phyloP scores from a whole-genome alignment of 306 rosid species.

The Lotus japonicus region DNA sequence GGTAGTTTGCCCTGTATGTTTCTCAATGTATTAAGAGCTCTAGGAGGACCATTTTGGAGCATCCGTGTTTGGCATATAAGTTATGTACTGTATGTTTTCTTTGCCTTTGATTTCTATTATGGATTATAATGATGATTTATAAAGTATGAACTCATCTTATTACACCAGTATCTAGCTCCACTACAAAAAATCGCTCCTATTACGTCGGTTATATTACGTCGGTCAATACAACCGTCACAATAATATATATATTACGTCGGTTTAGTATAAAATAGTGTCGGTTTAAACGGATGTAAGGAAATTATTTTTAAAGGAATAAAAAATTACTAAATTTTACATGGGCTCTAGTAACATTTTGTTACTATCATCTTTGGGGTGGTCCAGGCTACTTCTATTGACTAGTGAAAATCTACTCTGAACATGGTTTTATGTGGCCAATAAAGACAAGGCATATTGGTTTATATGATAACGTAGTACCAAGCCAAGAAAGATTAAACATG shows the following conservation, averaged over 20 bases:
- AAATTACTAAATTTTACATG: no score
- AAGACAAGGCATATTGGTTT: neutral
- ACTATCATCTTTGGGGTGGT: no score
- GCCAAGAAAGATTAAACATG: neutral
- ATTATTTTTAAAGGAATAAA: no score
- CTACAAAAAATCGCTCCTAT: no score
- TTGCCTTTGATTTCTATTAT: neutral
- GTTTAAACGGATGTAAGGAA: no score
- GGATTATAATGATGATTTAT: neutral
- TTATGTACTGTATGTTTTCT: conserved; percentile 20
- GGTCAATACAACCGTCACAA: no score
- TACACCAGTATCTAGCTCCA: neutral
- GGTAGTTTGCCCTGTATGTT: conserved; percentile 30
- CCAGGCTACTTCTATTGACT: neutral
- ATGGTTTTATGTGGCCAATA: neutral
- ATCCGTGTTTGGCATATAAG: conserved; percentile 42
- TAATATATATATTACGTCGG: no score
- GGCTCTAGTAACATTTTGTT: no score
- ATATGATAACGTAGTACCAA: neutral
- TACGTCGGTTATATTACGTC: no score
- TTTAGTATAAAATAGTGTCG: no score
- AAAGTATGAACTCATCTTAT: neutral
- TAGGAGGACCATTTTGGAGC: conserved; percentile 38
- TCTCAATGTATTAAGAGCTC: conserved; percentile 43
- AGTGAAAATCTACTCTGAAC: neutral